Base-by-base conservation (phyloP, 371 early-diverging fungal species). In the Mucor plumbeus region DNA sequence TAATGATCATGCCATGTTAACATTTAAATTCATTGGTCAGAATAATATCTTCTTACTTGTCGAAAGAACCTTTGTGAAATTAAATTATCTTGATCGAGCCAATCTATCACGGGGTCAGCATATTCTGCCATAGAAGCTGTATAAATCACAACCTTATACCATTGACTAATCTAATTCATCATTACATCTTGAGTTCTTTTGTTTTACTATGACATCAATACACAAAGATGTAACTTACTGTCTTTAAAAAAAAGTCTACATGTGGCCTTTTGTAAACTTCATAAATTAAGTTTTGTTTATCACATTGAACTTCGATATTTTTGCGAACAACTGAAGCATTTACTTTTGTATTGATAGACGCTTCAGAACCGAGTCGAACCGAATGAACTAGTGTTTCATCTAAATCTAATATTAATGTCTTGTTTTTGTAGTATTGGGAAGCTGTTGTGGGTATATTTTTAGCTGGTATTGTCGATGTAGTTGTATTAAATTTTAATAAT, bases 101-200 rank as follows among this genome's bases (percentile, higher is more conserved):
- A 92, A 75, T 97, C 96, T 56, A 98, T 95, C 38, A 99, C 98
- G 14, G 99, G 98, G 72, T 97, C 95, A 10, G 98, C 99, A 75
- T 99, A 99, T 80, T 98, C 97, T 36, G 95, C 87, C 90, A 98
- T 90, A 13, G 95, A 94, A 5, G 99, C 99, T 0, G 99, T 99
- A 81, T 95, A 99, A 19, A 99, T 92, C n/a, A 97, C 95, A n/a
- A 98, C 83, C 64, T 94, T 92, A 88, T 97, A 99, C 98, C 97
- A 97, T 73, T 96, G 92, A 68, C 90, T 84, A 67, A 96, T 95
- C 92, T 92, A 63, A 3, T 26, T 26, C 26, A 26, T 26, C 26
- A 26, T 26, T 26, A 26, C 26, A 26, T 26, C 26, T 26, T 26
- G 26, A 26, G 26, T 26, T 26, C 26, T 26, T 26, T 26, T 26